These are phyloP conservation scores for Bryoerythrophyllum caledonicum DNA, from an alignment of 225 moss, liverwort and hornwort genomes.

Conservation along the genomic window DNA sequence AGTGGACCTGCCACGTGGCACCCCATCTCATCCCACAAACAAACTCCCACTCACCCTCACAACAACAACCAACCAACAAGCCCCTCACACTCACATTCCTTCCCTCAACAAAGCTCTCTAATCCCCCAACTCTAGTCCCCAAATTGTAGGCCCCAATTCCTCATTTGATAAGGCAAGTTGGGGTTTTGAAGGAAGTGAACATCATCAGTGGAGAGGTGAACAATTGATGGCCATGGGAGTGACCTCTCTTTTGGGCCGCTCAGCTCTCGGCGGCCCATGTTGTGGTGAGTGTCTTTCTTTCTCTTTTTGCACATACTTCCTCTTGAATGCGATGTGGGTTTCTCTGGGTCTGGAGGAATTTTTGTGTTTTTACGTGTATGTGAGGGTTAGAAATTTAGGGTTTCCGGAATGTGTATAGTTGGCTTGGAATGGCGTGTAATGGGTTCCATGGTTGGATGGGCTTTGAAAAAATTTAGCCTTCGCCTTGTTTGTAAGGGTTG, in stretches of 20 bases:
- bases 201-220: background rate
- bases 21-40: background rate
- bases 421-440: no score
- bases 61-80: background rate
- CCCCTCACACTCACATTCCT: no score
- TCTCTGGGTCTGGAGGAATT: background rate
- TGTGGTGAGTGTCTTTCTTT: constrained; percentile 19
- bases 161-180: no score
- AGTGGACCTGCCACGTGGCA: constrained; percentile 46
- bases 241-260: constrained; percentile 38
- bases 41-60: background rate
- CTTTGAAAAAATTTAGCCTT: no score
- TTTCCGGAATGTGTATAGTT: background rate
- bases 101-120: no score
- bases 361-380: background rate
- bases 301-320: background rate
- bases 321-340: background rate
- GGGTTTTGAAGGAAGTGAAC: background rate
- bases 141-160: no score
- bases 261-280: constrained; percentile 25
- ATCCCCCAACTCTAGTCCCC: no score
- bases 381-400: background rate
- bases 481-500: no score
- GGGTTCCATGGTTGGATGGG: no score
- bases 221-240: constrained; percentile 51